A percentile compares a stretch with the other conserved stretches of the same genome.
Evolutionary conservation across 306 rosid genomes (phyloP).

Genomic region (Castanea crenata): DNA sequence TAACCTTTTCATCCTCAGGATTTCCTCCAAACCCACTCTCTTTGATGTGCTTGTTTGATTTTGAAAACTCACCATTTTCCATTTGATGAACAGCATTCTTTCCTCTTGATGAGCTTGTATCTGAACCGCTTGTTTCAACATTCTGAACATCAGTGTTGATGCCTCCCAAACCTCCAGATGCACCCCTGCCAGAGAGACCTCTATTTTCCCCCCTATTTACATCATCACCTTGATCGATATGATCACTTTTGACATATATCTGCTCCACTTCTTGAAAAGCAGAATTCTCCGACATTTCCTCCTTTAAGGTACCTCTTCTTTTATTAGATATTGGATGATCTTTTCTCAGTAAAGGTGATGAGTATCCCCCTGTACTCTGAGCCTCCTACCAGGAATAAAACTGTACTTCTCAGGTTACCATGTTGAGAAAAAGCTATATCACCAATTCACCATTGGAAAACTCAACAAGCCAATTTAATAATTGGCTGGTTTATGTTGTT

Average conservation of each 20-base stretch:
- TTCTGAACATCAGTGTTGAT: conserved; percentile 57
- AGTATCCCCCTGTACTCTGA: conserved; percentile 50
- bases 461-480: conserved; percentile 28
- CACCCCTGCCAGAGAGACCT: conserved; percentile 42
- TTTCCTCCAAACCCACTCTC: conserved; percentile 49
- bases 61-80: conserved; percentile 47
- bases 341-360: conserved; percentile 45
- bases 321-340: conserved; percentile 38
- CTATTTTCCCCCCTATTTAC: conserved; percentile 40
- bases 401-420: conserved; percentile 36
- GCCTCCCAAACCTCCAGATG: conserved; percentile 47
- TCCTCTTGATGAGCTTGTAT: conserved; percentile 70
- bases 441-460: conserved; percentile 1
- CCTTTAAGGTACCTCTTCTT: conserved; percentile 53
- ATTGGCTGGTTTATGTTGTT: conserved; percentile 13
- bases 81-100: conserved; percentile 49
- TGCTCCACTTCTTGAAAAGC: conserved; percentile 52
- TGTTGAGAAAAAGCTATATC: conserved; percentile 30
- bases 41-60: conserved; percentile 41
- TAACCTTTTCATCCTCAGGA: conserved; percentile 68
- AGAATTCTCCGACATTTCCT: conserved; percentile 73
- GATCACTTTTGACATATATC: conserved; percentile 43
- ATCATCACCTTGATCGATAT: conserved; percentile 43
- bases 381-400: conserved; percentile 68
- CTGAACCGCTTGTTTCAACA: conserved; percentile 91